A percentile compares a stretch with the other conserved stretches of the same genome.
phyloP scores from a whole-genome alignment of 2,329 filamentous ascomycete species.

The Aspergillus terreus region DNA sequence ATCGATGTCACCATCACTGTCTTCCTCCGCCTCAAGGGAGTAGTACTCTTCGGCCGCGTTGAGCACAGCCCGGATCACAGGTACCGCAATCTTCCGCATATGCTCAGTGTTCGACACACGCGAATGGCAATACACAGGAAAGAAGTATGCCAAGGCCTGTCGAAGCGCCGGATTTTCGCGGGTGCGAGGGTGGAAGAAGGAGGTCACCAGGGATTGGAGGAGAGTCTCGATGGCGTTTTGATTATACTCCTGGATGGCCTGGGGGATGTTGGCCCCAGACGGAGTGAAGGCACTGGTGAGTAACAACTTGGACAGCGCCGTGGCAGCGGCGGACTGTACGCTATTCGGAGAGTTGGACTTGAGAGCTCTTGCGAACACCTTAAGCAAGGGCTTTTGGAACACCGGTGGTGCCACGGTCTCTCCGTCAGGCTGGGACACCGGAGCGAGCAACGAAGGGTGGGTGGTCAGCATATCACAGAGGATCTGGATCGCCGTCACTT shows the following conservation, averaged over 20 bases:
- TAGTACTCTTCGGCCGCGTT: conserved; percentile 60
- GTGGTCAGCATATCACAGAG: conserved; percentile 89
- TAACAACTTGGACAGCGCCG: conserved; percentile 80
- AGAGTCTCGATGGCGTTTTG: conserved; percentile 65
- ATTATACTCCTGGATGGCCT: conserved; percentile 39
- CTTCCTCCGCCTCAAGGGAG: conserved; percentile 67
- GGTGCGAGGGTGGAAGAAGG: conserved; percentile 86
- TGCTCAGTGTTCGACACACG: conserved; percentile 75
- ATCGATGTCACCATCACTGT: conserved; percentile 69
- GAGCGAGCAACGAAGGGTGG: conserved; percentile 73
- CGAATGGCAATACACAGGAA: conserved; percentile 91
- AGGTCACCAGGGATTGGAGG: conserved; percentile 77
- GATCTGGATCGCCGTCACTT: conserved; percentile 86
- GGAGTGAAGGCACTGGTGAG: conserved; percentile 68
- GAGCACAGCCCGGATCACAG: conserved; percentile 68
- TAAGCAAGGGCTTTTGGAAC: conserved; percentile 64
- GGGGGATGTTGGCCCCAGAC: conserved; percentile 51
- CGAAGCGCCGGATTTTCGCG: conserved; percentile 74
- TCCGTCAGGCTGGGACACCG: conserved; percentile 41
- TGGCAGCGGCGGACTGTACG: conserved; percentile 76
- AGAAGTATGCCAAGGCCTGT: conserved; percentile 87
- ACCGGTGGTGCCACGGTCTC: conserved; percentile 48
- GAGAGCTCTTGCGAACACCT: conserved; percentile 80
- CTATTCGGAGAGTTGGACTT: conserved; percentile 66
- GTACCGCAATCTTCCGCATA: conserved; percentile 71